Evolutionary conservation across 441 rosid species (phyloP).

Genomic region (Populus hybrid): DNA sequence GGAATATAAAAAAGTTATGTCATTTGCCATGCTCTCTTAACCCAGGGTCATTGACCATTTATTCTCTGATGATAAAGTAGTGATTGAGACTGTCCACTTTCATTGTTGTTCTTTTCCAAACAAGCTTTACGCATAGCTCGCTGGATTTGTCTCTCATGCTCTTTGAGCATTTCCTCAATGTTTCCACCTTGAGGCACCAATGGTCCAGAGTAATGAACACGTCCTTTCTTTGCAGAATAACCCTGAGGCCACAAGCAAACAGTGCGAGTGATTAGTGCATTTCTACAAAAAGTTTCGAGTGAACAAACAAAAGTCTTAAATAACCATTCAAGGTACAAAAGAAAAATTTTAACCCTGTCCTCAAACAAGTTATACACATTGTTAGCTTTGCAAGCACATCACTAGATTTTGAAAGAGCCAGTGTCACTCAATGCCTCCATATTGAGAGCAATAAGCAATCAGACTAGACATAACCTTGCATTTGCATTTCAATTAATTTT

Average conservation of each 20-base stretch:
- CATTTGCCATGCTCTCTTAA: background rate
- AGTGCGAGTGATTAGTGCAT: background rate
- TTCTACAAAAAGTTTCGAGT: background rate
- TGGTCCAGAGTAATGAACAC: conserved; percentile 77
- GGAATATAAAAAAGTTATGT: background rate
- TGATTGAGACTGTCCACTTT: conserved; percentile 35
- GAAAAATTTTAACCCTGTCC: background rate
- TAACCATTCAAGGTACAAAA: background rate
- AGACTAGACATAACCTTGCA: background rate
- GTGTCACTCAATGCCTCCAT: no score
- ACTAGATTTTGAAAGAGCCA: background rate
- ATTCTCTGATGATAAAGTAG: conserved; percentile 32
- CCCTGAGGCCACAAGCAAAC: conserved; percentile 34
- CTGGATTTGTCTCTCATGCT: conserved; percentile 74
- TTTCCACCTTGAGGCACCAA: conserved; percentile 61
- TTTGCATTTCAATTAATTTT: background rate
- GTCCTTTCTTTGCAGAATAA: conserved; percentile 41
- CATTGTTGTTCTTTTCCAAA: conserved; percentile 48
- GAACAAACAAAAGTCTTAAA: background rate
- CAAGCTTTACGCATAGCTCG: conserved; percentile 77
- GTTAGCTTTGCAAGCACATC: background rate
- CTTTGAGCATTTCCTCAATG: conserved; percentile 85
- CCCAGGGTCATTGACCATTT: conserved; percentile 32
- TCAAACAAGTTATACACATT: background rate
- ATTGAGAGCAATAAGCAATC: no score